Conservation (phyloP, 139 green algal genomes). For the Chlorella sorokiniana region DNA sequence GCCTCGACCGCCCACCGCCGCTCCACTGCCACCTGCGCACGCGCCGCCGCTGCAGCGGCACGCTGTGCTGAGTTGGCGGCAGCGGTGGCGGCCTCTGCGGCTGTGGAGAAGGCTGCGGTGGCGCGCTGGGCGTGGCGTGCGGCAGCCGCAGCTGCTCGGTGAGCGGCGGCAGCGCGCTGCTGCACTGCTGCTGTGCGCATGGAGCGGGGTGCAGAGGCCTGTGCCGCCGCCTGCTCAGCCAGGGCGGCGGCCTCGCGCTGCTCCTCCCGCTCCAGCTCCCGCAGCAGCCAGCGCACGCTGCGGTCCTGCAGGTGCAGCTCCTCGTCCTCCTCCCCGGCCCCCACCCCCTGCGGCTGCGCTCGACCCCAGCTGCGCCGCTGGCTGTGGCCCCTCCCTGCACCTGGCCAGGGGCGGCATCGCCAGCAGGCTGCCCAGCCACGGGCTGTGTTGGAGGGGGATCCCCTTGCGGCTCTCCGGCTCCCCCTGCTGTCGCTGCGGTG, state of each 20-base stretch:
- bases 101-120: not conserved
- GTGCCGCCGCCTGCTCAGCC: not conserved
- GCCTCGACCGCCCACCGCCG: not conserved
- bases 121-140: constrained; percentile 1
- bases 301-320: not conserved
- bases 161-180: not conserved
- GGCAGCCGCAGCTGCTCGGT: constrained; percentile 3
- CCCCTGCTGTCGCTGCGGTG: not conserved
- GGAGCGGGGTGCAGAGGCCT: not conserved
- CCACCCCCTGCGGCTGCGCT: not conserved
- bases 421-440: no score
- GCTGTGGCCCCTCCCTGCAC: not conserved
- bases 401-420: no score
- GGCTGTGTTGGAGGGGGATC: no score
- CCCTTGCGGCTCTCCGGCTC: no score
- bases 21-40: not conserved
- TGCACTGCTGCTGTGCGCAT: not conserved
- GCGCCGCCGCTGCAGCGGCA: not conserved
- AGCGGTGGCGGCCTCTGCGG: not conserved
- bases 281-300: not conserved
- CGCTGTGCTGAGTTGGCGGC: not conserved
- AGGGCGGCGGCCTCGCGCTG: not conserved
- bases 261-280: constrained; percentile 15
- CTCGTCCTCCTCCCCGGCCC: not conserved
- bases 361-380: not conserved